These are phyloP conservation scores for Hamamelis virginiana DNA, from an alignment of 164 flowering plant species.

Conservation along the genomic window DNA sequence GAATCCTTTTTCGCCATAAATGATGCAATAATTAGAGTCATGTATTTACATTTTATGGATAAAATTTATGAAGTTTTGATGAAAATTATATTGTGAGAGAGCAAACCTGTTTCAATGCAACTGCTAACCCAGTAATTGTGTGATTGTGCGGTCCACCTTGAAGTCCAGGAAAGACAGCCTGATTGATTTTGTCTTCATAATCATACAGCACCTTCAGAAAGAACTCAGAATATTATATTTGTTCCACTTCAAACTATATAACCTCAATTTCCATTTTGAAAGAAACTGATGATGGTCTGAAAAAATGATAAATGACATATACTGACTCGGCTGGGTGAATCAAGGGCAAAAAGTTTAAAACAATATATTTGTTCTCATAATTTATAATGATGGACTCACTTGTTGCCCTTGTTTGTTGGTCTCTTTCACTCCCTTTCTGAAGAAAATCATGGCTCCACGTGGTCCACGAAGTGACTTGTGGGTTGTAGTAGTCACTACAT, in stretches of 20 bases:
- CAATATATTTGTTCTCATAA: neutral
- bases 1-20: neutral
- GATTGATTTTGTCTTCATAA: conserved; percentile 93
- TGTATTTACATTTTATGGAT: too few species aligned
- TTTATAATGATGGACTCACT: conserved; percentile 29
- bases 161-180: conserved; percentile 98
- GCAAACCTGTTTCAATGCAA: conserved; percentile 90
- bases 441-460: conserved; percentile 94
- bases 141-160: conserved; percentile 99
- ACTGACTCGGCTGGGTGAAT: neutral
- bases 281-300: neutral
- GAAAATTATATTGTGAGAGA: neutral
- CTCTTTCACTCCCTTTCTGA: conserved; percentile 86
- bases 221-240: conserved; percentile 7
- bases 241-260: neutral
- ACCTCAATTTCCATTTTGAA: neutral
- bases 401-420: conserved; percentile 80
- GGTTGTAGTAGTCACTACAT: conserved; percentile 96
- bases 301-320: neutral
- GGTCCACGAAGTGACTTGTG: conserved; percentile 99
- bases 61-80: neutral
- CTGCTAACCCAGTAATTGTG: conserved; percentile 96
- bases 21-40: neutral
- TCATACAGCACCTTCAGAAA: conserved; percentile 81
- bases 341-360: neutral